Evolutionary conservation across 2,329 filamentous ascomycete genomes (phyloP).

Genomic region (Trichophyton mentagrophytes): DNA sequence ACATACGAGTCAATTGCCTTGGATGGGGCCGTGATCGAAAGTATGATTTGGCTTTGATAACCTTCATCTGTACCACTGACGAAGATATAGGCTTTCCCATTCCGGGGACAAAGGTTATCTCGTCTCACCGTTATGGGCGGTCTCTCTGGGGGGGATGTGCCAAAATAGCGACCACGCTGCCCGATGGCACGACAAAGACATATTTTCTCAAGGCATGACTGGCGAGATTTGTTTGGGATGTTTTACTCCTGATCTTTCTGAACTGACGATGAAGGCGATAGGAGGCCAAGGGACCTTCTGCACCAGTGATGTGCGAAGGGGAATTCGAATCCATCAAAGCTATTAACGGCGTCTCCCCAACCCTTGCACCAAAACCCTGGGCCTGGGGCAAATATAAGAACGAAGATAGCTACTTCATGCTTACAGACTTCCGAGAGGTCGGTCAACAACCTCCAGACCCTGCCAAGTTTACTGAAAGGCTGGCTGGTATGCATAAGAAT

Average conservation of each 20-base stretch:
- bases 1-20: not conserved
- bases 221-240: not conserved
- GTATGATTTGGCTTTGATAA: not conserved
- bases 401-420: conserved; percentile 14
- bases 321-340: conserved; percentile 14
- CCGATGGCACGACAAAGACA: conserved; percentile 1
- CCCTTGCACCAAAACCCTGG: conserved; percentile 10
- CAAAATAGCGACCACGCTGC: conserved; percentile 3
- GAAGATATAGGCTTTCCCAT: conserved; percentile 5
- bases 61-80: not conserved
- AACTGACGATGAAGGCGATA: not conserved
- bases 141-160: conserved; percentile 8
- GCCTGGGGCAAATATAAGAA: conserved; percentile 13
- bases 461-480: conserved; percentile 9
- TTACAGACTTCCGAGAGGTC: conserved; percentile 15
- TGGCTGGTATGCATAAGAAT: conserved; percentile 17
- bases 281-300: not conserved
- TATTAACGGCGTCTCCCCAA: conserved; percentile 10
- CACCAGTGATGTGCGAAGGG: conserved; percentile 9
- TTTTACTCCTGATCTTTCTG: not conserved
- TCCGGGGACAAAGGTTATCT: conserved; percentile 6
- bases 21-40: conserved; percentile 5
- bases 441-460: conserved; percentile 14
- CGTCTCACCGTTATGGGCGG: conserved; percentile 7
- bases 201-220: conserved; percentile 10